A percentile compares a stretch with the other conserved stretches of the same genome.
These are phyloP conservation scores for Colletotrichum cereale DNA, from an alignment of 2,329 filamentous ascomycete species.

Conservation along the genomic window DNA sequence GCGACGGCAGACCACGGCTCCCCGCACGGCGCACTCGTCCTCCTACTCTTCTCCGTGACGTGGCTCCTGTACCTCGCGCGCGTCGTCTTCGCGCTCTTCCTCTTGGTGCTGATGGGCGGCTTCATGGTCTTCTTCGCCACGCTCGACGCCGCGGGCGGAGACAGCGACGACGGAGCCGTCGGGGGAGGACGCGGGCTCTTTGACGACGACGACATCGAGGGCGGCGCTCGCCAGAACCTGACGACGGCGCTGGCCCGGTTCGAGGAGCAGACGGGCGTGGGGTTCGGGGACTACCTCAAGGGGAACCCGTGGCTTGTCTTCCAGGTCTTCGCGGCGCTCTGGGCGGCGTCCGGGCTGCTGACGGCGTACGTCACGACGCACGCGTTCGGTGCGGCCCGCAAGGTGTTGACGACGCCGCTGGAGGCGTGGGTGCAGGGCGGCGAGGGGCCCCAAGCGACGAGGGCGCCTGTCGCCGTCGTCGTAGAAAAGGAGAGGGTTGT, in stretches of 20 bases:
- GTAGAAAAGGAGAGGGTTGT: conserved; percentile 15
- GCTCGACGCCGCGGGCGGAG: conserved; percentile 1
- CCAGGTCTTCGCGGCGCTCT: conserved; percentile 1
- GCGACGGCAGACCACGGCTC: conserved; percentile 36
- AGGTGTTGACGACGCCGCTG: conserved; percentile 32
- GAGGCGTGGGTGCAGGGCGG: conserved; percentile 19
- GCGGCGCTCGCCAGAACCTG: conserved; percentile 7
- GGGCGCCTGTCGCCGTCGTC: background rate
- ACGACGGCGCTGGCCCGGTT: conserved; percentile 22
- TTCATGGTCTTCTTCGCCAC: conserved; percentile 24
- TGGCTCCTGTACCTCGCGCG: conserved; percentile 35
- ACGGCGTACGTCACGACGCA: conserved; percentile 20
- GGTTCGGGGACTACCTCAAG: conserved; percentile 7
- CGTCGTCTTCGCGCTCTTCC: conserved; percentile 26
- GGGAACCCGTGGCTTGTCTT: conserved; percentile 20
- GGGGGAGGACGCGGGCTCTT: background rate
- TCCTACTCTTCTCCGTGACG: conserved; percentile 24
- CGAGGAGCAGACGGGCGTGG: conserved; percentile 17
- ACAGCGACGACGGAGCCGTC: background rate
- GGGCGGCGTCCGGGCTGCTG: conserved; percentile 13
- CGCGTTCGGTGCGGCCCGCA: conserved; percentile 21
- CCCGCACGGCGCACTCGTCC: conserved; percentile 34
- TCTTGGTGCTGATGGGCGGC: conserved; percentile 12
- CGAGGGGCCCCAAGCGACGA: background rate
- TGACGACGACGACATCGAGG: conserved; percentile 2